A percentile compares a stretch with the other conserved stretches of the same genome.
Conservation (phyloP, 2,329 filamentous ascomycete species). For the Teratosphaeria pseudoeucalypti region DNA sequence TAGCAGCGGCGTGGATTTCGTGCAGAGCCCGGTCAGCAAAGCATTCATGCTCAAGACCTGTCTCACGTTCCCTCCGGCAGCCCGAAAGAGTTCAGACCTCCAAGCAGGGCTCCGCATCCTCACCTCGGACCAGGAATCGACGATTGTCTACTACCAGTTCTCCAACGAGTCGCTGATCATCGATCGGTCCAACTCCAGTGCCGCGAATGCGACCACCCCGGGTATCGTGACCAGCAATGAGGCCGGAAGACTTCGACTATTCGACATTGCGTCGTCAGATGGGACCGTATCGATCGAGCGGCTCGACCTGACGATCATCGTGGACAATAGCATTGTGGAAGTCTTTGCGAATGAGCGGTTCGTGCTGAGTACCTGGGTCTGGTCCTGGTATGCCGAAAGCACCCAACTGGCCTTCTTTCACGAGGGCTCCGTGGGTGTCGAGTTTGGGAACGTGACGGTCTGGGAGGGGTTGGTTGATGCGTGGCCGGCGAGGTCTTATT, state of each 20-base stretch:
- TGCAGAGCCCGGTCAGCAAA: constrained; percentile 23
- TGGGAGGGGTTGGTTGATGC: constrained; percentile 30
- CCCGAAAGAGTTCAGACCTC: constrained; percentile 23
- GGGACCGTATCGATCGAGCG: constrained; percentile 26
- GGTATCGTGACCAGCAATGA: constrained; percentile 15
- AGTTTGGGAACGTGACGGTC: constrained; percentile 26
- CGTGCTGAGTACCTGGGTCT: constrained; percentile 34
- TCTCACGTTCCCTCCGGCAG: constrained; percentile 27
- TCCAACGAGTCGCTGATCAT: constrained; percentile 35
- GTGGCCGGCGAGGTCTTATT: constrained; percentile 21
- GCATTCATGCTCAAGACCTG: constrained; percentile 31
- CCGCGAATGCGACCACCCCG: constrained; percentile 26
- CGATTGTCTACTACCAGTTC: constrained; percentile 37
- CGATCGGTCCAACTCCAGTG: constrained; percentile 33
- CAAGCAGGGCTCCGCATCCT: constrained; percentile 35
- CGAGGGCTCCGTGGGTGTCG: constrained; percentile 23
- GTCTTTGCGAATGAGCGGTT: constrained; percentile 35
- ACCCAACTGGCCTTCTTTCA: constrained; percentile 29
- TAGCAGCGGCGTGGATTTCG: constrained; percentile 5
- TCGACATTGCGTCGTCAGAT: constrained; percentile 26
- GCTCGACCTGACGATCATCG: constrained; percentile 32
- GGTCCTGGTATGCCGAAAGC: constrained; percentile 30
- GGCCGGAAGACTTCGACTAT: constrained; percentile 20
- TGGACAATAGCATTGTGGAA: constrained; percentile 28
- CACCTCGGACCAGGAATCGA: constrained; percentile 31